Evolutionary conservation across 2,329 filamentous ascomycete species (phyloP), one percentile per base, ranked within the genome.

Genomic region (Pleurostoma richardsiae): DNA sequence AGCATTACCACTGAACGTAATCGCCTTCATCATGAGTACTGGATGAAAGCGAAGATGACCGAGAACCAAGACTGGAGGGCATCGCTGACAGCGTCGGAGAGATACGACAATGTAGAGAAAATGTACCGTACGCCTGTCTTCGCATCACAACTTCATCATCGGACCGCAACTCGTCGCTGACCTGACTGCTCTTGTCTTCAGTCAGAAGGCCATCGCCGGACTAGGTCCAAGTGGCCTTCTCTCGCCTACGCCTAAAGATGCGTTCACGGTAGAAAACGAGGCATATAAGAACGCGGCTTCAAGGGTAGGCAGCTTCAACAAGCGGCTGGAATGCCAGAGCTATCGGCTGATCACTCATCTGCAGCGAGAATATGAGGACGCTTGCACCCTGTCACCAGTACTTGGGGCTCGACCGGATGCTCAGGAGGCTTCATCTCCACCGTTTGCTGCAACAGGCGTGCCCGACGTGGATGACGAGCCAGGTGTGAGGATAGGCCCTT

Each of bases 241-340:
- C 8, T 8, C 33, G 8, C 33, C 33, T 8, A 36, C 33, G 33
- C 33, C 8, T 4, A 51, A 60, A 54, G 72, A 58, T 38, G 88
- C 88, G 26, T 85, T 85, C 57, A 64, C 74, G 41, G 68, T 82
- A 39, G 90, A 95, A 64, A 79, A 77, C 41, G 72, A 77, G 8
- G 80, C 83, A 10, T 87, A 82, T 55, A 73, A 78, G 40, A 66
- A 68, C 39, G 80, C 83, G 8, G 56, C 67, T 28, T 82, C 80
- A 33, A 67, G 74, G 58, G 86, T 87, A 73, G 59, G 72, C 58
- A 42, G 10, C 19, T 30, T 27, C 36, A 31, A 43, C 6, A 19
- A 40, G n/a, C 29, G 40, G 19, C 27, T 29, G 29, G 3, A 30
- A 27, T 30, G 29, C 29, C 31, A 19, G 31, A 31, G 39, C 33